phyloP scores from a whole-genome alignment of 441 rosid genomes.

The Erodium texanum region DNA sequence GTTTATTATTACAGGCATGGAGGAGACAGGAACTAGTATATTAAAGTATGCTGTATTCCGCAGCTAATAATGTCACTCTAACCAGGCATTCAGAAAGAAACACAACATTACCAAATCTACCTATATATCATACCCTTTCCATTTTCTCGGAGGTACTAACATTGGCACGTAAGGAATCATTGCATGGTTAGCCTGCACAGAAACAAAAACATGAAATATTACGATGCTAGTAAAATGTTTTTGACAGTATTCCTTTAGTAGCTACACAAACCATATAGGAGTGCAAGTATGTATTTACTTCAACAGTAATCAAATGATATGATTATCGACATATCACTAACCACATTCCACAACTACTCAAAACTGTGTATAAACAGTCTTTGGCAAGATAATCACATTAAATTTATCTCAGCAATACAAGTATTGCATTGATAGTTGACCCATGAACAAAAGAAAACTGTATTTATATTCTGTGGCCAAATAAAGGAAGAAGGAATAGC shows the following conservation, averaged over 20 bases:
- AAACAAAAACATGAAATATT: conserved; percentile 8
- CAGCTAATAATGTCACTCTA: conserved; percentile 18
- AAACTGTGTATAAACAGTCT: not conserved
- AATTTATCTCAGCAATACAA: not conserved
- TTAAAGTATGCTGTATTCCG: not conserved
- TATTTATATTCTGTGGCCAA: not conserved
- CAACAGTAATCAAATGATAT: not conserved
- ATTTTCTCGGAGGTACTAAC: conserved; percentile 80
- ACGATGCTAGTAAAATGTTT: not conserved
- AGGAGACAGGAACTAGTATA: not conserved
- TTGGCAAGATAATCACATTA: conserved; percentile 1
- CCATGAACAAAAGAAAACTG: no score
- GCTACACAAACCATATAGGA: not conserved
- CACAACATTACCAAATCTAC: not conserved
- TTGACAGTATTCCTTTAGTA: not conserved
- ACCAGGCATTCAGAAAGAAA: not conserved
- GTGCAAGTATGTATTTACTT: not conserved
- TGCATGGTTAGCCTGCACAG: conserved; percentile 82
- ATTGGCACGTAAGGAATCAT: conserved; percentile 97
- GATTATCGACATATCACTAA: not conserved
- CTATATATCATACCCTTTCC: conserved; percentile 62
- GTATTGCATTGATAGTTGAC: no score
- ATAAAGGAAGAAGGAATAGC: not conserved
- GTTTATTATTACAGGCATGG: not conserved
- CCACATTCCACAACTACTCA: not conserved